Evolutionary conservation across 805 yeast species (phyloP).

Genomic region (Saccharomycopsis amapae): DNA sequence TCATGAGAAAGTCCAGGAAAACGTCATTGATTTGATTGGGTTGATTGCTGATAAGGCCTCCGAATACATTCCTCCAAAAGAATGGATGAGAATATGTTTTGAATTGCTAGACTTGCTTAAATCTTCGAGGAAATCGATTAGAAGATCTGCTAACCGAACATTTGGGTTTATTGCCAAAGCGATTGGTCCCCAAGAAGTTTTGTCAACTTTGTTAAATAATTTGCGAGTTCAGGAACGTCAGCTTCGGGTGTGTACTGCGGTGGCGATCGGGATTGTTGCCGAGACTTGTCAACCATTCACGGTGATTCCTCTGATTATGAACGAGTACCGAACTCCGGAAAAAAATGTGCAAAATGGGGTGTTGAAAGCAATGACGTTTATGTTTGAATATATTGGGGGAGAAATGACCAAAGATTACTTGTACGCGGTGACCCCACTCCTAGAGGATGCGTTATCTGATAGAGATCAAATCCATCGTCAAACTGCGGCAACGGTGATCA

Average conservation of each 20-base stretch:
- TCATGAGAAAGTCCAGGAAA: slow-evolving; percentile 86
- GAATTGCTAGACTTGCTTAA: slow-evolving; percentile 85
- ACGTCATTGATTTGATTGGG: slow-evolving; percentile 73
- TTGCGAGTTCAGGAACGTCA: slow-evolving; percentile 93
- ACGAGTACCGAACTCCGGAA: slow-evolving; percentile 89
- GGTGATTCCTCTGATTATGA: slow-evolving; percentile 89
- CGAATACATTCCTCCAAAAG: slow-evolving; percentile 79
- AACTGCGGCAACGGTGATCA: slow-evolving; percentile 84
- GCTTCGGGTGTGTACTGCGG: slow-evolving; percentile 92
- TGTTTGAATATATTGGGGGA: slow-evolving; percentile 81
- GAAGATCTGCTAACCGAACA: slow-evolving; percentile 81
- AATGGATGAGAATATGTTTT: slow-evolving; percentile 96
- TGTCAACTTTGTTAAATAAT: slow-evolving; percentile 76
- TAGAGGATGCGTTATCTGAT: slow-evolving; percentile 87
- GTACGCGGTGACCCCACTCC: slow-evolving; percentile 66
- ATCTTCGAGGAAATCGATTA: slow-evolving; percentile 65
- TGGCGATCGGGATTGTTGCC: slow-evolving; percentile 95
- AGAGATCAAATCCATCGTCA: slow-evolving; percentile 91
- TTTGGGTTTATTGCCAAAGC: slow-evolving; percentile 89
- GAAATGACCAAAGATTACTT: slow-evolving; percentile 74
- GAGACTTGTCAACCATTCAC: slow-evolving; percentile 90
- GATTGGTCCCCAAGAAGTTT: slow-evolving; percentile 92
- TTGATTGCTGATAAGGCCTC: slow-evolving; percentile 73
- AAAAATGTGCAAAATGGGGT: slow-evolving; percentile 94
- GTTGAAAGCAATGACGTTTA: slow-evolving; percentile 78